Evolutionary conservation across 257 asterid genomes (phyloP), one percentile per base, ranked within the genome.

Genomic region (Buddleja alternifolia): DNA sequence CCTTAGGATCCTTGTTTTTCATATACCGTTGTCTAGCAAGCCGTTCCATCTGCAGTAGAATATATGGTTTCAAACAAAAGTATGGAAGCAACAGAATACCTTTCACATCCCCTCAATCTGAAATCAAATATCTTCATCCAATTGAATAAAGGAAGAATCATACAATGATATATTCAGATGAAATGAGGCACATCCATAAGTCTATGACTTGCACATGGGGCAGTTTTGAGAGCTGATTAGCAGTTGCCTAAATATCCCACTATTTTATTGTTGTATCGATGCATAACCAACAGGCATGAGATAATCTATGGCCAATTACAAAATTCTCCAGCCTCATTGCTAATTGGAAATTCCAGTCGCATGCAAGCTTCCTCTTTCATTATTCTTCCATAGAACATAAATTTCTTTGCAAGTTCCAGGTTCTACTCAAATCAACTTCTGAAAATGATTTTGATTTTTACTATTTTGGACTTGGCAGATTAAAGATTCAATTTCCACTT

Each of bases 1-100:
- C 95, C 87, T 80, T 93, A 45, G 99, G 97, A 82, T 93, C 99
- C 80, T 77, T 93, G 56, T 74, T 83, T 84, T 82, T 93, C 85
- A 93, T 77, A 77, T 85, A 93, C 63, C 65, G 90, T 71, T 78
- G 96, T 75, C 97, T 84, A 51, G 99, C 99, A 79, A 93, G 80
- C 83, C 84, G 85, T 82, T 93, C 99, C 88, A 93, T 90, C 99
- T 93, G 83, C 80, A 77, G 66, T 50, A 63, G 75, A 60, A 66
- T 47, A 75, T 58, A 79, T 40, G 60, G 19, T 70, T 67, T 42
- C 54, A 70, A 63, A 70, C 40, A 61, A 29, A 48, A 37, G 46
- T 47, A 48, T n/a, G 52, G 36, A 51, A 56, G 29, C 62, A 24
- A 29, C 36, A 34, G 23, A 48, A 58, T 63, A 48, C 59, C 17